Base-by-base conservation (phyloP, 371 early-diverging fungal genomes). In the Rhizomucor pusillus region DNA sequence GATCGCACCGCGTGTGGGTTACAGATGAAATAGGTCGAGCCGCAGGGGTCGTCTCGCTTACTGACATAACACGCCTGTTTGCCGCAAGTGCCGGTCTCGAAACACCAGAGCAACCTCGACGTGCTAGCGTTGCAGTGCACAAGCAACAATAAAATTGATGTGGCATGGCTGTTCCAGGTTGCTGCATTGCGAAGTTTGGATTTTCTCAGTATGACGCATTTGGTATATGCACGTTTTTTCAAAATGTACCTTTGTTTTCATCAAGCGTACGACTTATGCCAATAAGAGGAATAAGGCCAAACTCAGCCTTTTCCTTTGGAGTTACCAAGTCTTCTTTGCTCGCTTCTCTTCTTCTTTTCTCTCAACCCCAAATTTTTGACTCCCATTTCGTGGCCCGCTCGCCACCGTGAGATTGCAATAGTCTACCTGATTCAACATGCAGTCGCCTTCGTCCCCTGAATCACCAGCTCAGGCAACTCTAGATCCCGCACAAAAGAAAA, bases 1-100 rank as follows among this genome's bases (percentile, higher is more conserved):
- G 79, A 25, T 81, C 91, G 0, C 93, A 93, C 56, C 87, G 93
- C 43, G 77, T 93, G 12, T 93, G 92, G 92, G 85, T 92, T 9
- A 81, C 85, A 5, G 78, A 81, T 55, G 81, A 81, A 25, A 47
- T 60, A 39, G 74, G 74, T 20, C 56, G 67, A 37, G 73, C 77
- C 18, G 67, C 68, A 39, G 89, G 91, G 6, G 85, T 91, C 13
- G 82, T 91, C 9, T 86, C 87, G 13, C 65, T 91, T 14, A 91
- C 90, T 14, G 91, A 91, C 57, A 71, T 90, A 3, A 69, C 90
- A 57, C 72, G 82, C 14, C 69, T 80, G 20, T 56, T 90, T 56
- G 70, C 71, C 1, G 29, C 29, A 33, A 54, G 33, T 23, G 45
- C 52, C 20, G 58, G 51, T 13, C 22, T 45, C 12, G 39, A 52